Evolutionary conservation across 23 red algal genomes (phyloP), one percentile per base, ranked within the genome.

Genomic region (Cyanidioschyzon merolae): DNA sequence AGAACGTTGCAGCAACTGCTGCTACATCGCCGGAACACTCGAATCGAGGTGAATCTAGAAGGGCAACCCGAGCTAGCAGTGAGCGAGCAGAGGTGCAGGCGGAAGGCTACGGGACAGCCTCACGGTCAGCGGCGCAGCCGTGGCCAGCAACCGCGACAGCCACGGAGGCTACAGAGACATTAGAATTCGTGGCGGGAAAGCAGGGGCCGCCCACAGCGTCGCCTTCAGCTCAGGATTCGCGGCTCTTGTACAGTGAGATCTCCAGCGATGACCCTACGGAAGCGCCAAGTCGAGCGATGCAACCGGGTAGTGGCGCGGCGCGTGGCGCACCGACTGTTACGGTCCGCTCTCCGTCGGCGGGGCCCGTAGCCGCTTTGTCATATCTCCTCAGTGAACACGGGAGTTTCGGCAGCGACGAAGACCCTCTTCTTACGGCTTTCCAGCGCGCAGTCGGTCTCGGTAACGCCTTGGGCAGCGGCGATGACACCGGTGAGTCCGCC

Each of bases 401-500:
- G 3, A 71, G 63, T 35, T 35, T 71, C 7, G 63, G 63, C 63
- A 71, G 63, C 63, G 63, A 71, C 63, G 63, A 71, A 12, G 63
- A 71, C 63, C 32, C 63, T 3, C 32, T 71, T 25, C 29, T 71
- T 7, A 27, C 63, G 29, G 63, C 63, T 17, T 71, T 71, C 29
- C 63, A 71, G 29, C 63, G 63, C n/a, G 63, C 63, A 71, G 63
- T 71, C 2, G 63, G 63, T 3, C 32, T 71, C n/a, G 63, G 63
- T 35, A 54, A 21, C 21, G 45, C 45, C 45, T 3, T 27, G 12
- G 63, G 63, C 30, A 71, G 63, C 29, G 63, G 63, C 63, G 63
- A 71, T 7, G 63, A 71, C 29, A 71, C 63, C 12, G 32, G n/a
- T 27, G 63, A 35, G 32, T 71, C 63, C 7, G 32, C 63, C 7